phyloP scores from a whole-genome alignment of 1,284 basidiomycete genomes.

The Marasmius tenuissimus region DNA sequence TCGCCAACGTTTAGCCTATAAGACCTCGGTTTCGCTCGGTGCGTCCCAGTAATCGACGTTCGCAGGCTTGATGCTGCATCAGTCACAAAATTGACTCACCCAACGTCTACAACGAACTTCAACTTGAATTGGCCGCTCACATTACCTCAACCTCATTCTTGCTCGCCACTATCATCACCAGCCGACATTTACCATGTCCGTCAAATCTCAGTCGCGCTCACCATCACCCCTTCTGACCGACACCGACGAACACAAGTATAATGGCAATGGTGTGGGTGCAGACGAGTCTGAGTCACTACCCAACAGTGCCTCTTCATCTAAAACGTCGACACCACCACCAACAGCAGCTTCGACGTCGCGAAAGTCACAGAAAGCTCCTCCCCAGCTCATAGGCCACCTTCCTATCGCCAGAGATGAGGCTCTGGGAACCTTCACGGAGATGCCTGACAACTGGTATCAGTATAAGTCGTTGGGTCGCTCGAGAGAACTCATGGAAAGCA shows the following conservation, averaged over 20 bases:
- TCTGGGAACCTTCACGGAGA: constrained; percentile 70
- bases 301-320: constrained; percentile 11
- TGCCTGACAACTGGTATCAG: constrained; percentile 85
- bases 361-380: constrained; percentile 23
- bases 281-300: constrained; percentile 7
- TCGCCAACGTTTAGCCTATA: not conserved
- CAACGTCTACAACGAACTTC: not conserved
- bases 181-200: not conserved
- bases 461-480: constrained; percentile 85
- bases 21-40: constrained; percentile 1
- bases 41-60: not conserved
- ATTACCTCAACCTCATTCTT: not conserved
- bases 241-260: not conserved
- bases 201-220: constrained; percentile 1
- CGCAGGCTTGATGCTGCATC: not conserved
- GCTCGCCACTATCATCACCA: not conserved
- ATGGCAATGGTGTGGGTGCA: not conserved
- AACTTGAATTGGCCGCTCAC: not conserved
- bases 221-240: not conserved
- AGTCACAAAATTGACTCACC: not conserved
- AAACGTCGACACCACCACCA: constrained; percentile 22
- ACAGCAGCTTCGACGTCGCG: constrained; percentile 20
- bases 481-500: constrained; percentile 87
- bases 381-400: constrained; percentile 77
- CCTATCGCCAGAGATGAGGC: constrained; percentile 78